phyloP scores from a whole-genome alignment of 257 asterid genomes.

The Ocimum tenuiflorum region DNA sequence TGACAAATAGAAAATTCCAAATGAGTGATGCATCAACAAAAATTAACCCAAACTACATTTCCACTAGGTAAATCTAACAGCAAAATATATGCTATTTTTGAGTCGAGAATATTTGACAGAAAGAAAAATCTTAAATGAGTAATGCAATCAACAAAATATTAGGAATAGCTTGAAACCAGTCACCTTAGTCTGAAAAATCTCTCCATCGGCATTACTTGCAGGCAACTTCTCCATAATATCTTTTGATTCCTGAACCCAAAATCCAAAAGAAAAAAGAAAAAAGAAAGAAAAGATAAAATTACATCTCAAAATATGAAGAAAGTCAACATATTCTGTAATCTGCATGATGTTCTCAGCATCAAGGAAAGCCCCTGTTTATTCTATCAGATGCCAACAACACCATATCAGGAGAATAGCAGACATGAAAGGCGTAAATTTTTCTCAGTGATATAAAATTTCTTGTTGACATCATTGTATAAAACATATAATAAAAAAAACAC shows the following conservation, averaged over 20 bases:
- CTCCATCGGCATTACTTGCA: conserved; percentile 20
- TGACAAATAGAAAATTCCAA: too few relatives aligned
- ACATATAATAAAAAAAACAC: not conserved
- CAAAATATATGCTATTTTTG: too few relatives aligned
- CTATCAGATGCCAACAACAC: conserved; percentile 24
- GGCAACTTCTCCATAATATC: conserved; percentile 39
- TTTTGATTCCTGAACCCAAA: conserved; percentile 23
- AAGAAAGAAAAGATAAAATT: too few relatives aligned
- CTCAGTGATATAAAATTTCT: not conserved
- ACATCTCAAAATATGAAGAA: not conserved
- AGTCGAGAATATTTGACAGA: not conserved
- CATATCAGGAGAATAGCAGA: conserved; percentile 7
- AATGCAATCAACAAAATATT: not conserved
- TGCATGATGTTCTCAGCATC: conserved; percentile 48
- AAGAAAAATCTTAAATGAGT: not conserved
- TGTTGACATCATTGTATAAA: not conserved
- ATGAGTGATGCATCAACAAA: too few relatives aligned
- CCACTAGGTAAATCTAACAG: too few relatives aligned
- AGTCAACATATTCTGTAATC: conserved; percentile 54
- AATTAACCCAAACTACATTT: not conserved
- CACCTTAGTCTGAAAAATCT: conserved; percentile 26
- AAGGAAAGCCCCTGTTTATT: conserved; percentile 17
- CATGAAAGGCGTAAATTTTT: not conserved
- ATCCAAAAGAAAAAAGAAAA: not conserved
- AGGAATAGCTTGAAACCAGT: not conserved